These are phyloP conservation scores for Ogataea minuta DNA, from an alignment of 805 yeast species.

Conservation along the genomic window DNA sequence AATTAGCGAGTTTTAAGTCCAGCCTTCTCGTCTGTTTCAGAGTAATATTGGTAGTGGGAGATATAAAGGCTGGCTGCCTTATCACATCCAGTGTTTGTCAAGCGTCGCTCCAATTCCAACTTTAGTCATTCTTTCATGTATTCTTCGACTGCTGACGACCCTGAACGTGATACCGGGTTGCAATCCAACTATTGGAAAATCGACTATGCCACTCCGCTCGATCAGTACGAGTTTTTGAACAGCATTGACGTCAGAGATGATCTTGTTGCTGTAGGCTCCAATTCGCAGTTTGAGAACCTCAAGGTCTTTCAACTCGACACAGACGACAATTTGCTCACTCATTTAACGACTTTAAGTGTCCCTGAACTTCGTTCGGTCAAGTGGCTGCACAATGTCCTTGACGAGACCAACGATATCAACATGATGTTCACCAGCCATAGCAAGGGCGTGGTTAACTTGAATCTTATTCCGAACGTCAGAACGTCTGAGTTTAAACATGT, in stretches of 20 bases:
- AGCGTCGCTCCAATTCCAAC: constrained; percentile 4
- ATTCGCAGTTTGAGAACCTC: constrained; percentile 43
- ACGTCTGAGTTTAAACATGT: constrained; percentile 47
- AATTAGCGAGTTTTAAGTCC: constrained; percentile 5
- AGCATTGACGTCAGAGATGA: constrained; percentile 37
- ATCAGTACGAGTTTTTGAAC: constrained; percentile 33
- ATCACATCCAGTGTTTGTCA: not conserved
- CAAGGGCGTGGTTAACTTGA: constrained; percentile 70
- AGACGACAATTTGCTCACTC: constrained; percentile 44
- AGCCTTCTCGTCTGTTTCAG: constrained; percentile 10
- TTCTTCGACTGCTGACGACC: constrained; percentile 1
- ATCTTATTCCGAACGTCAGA: constrained; percentile 56
- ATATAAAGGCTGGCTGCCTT: not conserved
- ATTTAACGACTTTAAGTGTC: constrained; percentile 55
- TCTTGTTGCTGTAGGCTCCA: constrained; percentile 54
- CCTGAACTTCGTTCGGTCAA: constrained; percentile 53
- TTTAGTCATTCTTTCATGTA: constrained; percentile 12
- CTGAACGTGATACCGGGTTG: constrained; percentile 21
- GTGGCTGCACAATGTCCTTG: constrained; percentile 43
- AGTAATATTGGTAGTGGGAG: not conserved
- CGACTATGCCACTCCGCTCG: constrained; percentile 15
- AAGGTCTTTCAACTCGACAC: constrained; percentile 49
- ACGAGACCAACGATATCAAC: constrained; percentile 32
- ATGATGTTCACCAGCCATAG: constrained; percentile 70
- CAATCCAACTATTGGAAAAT: constrained; percentile 37